phyloP scores from a whole-genome alignment of 768 basidiomycete genomes.

The Termitomyces titanicus region DNA sequence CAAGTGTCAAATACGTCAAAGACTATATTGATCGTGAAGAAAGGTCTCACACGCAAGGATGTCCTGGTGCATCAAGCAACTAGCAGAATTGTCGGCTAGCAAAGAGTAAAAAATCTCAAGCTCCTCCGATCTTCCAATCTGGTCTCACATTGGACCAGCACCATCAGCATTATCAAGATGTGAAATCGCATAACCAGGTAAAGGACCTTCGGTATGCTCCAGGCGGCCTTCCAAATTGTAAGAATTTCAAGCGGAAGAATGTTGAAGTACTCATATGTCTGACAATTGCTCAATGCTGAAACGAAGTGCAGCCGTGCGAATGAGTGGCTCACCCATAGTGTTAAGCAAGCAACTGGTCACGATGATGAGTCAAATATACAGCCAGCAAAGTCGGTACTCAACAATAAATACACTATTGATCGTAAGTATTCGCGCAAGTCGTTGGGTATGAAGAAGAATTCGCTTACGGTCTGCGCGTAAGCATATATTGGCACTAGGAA shows the following conservation, averaged over 20 bases:
- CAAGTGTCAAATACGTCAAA: too few species aligned
- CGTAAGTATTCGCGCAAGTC: background rate
- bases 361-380: background rate
- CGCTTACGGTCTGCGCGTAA: background rate
- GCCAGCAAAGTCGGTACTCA: background rate
- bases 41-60: background rate
- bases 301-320: background rate
- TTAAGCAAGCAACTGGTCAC: background rate
- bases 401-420: background rate
- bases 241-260: background rate
- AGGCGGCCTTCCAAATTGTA: constrained; percentile 1
- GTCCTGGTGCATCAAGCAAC: background rate
- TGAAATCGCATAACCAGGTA: background rate
- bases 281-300: background rate
- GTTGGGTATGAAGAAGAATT: background rate
- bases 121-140: background rate
- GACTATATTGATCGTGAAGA: background rate
- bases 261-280: background rate
- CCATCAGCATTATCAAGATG: background rate
- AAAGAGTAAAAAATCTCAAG: background rate
- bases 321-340: background rate
- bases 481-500: background rate
- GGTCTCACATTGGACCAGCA: background rate
- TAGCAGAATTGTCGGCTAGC: background rate
- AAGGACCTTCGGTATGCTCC: constrained; percentile 1